Evolutionary conservation across 225 moss, liverwort and hornwort species (phyloP).

Genomic region (Lunularia cruciata): DNA sequence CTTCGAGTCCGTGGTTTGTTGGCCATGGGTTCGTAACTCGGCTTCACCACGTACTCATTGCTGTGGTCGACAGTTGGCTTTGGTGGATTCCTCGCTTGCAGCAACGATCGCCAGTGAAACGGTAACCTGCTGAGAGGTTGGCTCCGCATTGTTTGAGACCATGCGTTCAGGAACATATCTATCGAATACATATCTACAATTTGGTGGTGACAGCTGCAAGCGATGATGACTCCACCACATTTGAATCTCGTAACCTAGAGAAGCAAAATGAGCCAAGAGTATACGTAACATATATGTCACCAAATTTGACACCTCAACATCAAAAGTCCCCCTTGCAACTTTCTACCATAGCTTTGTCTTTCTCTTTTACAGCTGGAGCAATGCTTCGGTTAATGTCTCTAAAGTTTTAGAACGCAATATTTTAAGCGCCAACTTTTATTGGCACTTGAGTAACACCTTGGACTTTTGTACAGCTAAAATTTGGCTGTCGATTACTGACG

Average conservation of each 20-base stretch:
- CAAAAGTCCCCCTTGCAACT: too few species aligned
- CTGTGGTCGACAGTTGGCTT: neutral
- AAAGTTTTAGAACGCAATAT: too few species aligned
- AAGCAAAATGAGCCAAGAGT: neutral
- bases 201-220: conserved; percentile 9
- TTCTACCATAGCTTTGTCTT: too few species aligned
- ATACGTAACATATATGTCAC: too few species aligned
- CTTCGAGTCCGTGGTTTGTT: neutral
- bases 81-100: neutral
- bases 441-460: too few species aligned
- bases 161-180: neutral
- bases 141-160: neutral
- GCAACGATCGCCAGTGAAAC: neutral
- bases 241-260: conserved; percentile 9
- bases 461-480: too few species aligned
- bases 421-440: too few species aligned
- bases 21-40: neutral
- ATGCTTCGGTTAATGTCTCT: too few species aligned
- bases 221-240: conserved; percentile 2
- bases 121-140: neutral
- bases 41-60: neutral
- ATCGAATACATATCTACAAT: neutral
- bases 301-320: too few species aligned
- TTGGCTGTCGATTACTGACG: too few species aligned
- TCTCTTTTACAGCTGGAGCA: too few species aligned